Evolutionary conservation across 768 basidiomycete genomes (phyloP).

Genomic region (Lentinus tigrinus): DNA sequence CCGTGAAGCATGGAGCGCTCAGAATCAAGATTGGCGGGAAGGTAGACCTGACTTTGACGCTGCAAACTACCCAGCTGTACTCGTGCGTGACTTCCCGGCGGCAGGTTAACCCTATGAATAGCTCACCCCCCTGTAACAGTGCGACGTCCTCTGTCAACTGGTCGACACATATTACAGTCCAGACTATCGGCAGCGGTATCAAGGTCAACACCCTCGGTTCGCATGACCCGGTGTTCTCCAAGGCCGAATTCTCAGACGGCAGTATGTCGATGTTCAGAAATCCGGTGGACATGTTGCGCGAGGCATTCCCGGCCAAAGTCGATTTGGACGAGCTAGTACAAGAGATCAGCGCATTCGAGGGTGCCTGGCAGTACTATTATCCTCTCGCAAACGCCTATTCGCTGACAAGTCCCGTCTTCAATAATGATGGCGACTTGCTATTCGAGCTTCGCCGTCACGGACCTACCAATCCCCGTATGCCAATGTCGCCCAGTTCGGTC

Average conservation of each 20-base stretch:
- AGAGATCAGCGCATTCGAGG: conserved; percentile 28
- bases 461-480: neutral
- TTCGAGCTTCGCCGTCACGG: conserved; percentile 25
- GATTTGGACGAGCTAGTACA: conserved; percentile 23
- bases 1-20: conserved; percentile 21
- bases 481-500: neutral
- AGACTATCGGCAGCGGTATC: conserved; percentile 22
- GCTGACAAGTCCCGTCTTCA: conserved; percentile 32
- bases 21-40: conserved; percentile 28
- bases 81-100: neutral
- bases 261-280: conserved; percentile 16
- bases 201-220: conserved; percentile 21
- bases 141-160: conserved; percentile 24
- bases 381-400: conserved; percentile 25
- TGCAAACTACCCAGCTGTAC: conserved; percentile 21
- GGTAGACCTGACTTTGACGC: conserved; percentile 21
- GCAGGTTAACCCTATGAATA: neutral
- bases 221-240: conserved; percentile 16
- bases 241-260: conserved; percentile 11
- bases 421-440: conserved; percentile 28
- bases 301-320: conserved; percentile 22
- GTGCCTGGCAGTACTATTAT: conserved; percentile 27
- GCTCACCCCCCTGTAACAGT: conserved; percentile 10
- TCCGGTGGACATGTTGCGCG: conserved; percentile 20
- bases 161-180: conserved; percentile 22